Base-by-base conservation (phyloP, 2,329 filamentous ascomycete genomes). In the Exophiala calicioides region DNA sequence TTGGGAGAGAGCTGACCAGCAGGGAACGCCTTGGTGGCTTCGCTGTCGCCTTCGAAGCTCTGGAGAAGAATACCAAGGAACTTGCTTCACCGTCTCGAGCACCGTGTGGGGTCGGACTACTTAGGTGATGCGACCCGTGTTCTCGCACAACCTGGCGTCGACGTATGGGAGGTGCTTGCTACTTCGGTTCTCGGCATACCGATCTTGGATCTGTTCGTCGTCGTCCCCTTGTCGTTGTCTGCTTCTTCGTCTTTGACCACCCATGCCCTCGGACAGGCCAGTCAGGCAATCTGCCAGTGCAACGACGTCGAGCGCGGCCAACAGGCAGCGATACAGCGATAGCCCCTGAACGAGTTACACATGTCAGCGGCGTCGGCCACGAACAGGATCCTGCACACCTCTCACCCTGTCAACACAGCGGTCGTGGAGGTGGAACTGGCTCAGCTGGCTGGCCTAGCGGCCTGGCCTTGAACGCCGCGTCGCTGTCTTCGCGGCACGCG, bases 341-440 rank as follows among this genome's bases (percentile, higher is more conserved):
- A 42, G 18, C 45, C 50, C 8, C 44, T 33, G 31, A 52, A 42
- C 23, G 44, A 46, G 30, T 46, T 50, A 31, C 37, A 45, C 29
- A 50, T 36, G 58, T 84, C 80, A 3, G 80, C 81, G 2, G 81
- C 79, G 64, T 84, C 80, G 0, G 78, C 80, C 1, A 75, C 79
- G 0, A 84, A 67, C 2, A 82, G 43, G 27, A 82, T 67, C 7
- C 76, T 72, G 0, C 80, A 80, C 0, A 77, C 73, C n/a, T n/a
- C 79, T 72, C 61, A 83, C 80, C 6, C 67, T 70, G 2, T 73
- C 69, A 3, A 78, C 79, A 52, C 79, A 80, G 4, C 80, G 72
- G 59, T 84, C 79, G 56, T 84, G 80, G 63, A 83, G 74, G 51
- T 71, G 75, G 63, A 83, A 84, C 0, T 79, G 80, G 27, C 74